phyloP scores from a whole-genome alignment of 2,329 filamentous ascomycete species.

The Arthrobotrys megalospora region DNA sequence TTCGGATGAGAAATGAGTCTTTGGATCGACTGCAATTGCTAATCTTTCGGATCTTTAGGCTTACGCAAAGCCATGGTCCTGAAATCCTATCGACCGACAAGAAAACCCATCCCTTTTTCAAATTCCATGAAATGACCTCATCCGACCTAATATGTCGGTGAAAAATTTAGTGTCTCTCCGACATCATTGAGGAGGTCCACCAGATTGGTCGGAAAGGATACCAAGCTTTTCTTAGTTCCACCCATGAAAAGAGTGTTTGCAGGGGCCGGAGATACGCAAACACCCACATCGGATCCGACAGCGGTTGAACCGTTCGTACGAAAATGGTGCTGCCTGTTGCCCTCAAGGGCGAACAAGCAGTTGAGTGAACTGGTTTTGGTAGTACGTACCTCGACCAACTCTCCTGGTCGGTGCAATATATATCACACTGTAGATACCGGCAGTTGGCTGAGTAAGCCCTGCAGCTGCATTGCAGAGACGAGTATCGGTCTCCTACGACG shows the following conservation, averaged over 20 bases:
- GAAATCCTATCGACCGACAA: constrained; percentile 34
- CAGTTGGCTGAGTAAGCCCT: constrained; percentile 26
- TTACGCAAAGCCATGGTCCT: not conserved
- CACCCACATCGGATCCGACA: constrained; percentile 47
- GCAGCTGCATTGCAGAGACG: not conserved
- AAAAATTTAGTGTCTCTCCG: constrained; percentile 36
- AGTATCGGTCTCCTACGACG: not conserved
- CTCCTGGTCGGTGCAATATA: not conserved
- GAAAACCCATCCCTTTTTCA: constrained; percentile 7
- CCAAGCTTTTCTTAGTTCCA: constrained; percentile 48
- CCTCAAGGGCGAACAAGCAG: not conserved
- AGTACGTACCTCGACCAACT: not conserved
- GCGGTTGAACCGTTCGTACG: constrained; percentile 47
- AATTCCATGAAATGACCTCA: constrained; percentile 53
- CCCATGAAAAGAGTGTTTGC: constrained; percentile 29
- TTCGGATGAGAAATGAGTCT: constrained; percentile 12
- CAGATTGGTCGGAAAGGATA: constrained; percentile 24
- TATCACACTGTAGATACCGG: not conserved
- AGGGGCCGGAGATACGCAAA: constrained; percentile 52
- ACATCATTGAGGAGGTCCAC: not conserved
- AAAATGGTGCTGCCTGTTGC: constrained; percentile 17
- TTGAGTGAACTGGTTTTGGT: not conserved
- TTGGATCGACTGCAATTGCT: not conserved
- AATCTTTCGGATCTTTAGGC: not conserved
- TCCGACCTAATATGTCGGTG: constrained; percentile 32